These are phyloP conservation scores for Populus simonii DNA, from an alignment of 345 rosid genomes.

Conservation along the genomic window DNA sequence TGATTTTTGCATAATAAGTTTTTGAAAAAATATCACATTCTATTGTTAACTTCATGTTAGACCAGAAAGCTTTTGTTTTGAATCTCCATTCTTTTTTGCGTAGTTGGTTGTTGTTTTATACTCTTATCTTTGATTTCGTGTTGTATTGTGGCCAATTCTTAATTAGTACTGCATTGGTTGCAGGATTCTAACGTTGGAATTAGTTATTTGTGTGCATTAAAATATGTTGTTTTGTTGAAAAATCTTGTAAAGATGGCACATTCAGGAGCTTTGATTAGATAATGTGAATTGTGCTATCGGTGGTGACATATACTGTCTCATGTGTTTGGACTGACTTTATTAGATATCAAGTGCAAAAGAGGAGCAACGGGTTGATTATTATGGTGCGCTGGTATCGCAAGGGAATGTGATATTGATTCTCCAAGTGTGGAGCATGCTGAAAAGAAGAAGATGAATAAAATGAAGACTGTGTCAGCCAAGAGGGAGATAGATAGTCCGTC, in stretches of 20 bases:
- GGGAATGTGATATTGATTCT: constrained; percentile 6
- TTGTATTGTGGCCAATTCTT: background rate
- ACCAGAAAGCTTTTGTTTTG: background rate
- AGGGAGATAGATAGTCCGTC: background rate
- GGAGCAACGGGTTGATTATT: too few relatives aligned
- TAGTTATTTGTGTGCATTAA: background rate
- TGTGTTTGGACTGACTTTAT: background rate
- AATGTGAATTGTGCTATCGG: background rate
- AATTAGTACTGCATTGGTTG: background rate
- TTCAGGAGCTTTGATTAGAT: background rate
- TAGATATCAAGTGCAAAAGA: background rate
- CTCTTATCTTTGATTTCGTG: background rate
- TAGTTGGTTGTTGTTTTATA: background rate
- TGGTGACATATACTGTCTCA: constrained; percentile 5
- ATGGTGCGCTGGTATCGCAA: background rate
- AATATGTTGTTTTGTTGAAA: background rate
- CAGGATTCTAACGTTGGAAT: background rate
- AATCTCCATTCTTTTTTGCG: background rate
- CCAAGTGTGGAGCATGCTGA: constrained; percentile 1
- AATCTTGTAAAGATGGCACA: background rate
- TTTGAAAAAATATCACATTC: background rate
- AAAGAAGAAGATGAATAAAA: background rate
- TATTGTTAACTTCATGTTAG: background rate
- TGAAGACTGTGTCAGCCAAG: background rate
- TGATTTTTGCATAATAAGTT: background rate